Evolutionary conservation across 495 filamentous ascomycete genomes (phyloP), one percentile per base, ranked within the genome.

Genomic region (Pseudoneurospora amorphoporcata): DNA sequence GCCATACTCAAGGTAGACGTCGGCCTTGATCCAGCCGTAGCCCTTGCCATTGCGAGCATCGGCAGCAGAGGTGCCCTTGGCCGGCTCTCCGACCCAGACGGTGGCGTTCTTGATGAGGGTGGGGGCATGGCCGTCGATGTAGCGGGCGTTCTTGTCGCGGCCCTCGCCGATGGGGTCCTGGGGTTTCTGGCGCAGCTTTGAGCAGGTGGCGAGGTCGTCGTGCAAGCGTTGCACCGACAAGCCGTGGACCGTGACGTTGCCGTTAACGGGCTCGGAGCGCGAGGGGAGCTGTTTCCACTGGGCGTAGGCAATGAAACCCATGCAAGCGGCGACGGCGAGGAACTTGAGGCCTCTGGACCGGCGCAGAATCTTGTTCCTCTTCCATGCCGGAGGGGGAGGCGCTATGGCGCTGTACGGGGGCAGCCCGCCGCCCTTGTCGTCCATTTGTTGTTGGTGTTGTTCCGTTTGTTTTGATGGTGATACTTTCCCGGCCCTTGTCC

Each of bases 21-120:
- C 86, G 37, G 81, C 78, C 8, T 53, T 72, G 40, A 77, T 78
- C 84, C 84, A 86, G 42, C 73, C 71, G 73, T 78, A 86, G 41
- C 84, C 84, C 65, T 79, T 80, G n/a, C 83, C 84, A 38, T 87
- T 81, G 58, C 81, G 82, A 0, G 83, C 83, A 71, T 80, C 82
- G 53, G 82, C 81, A 32, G 80, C 77, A 4, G 78, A 78, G n/a
- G 81, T 83, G 7, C 80, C 81, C 39, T 81, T 68, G 39, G 72
- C 75, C n/a, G 80, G 82, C 70, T 87, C 85, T 58, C 86, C 86
- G n/a, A 86, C 77, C 82, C 86, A 88, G 17, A 88, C 76, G 8
- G 81, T 84, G 3, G 84, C 85, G 76, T 88, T 87, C 71, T 79
- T 83, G 70, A 87, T 82, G n/a, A 86, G 75, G 0, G 84, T 86